A percentile compares a stretch with the other conserved stretches of the same genome.
These are phyloP conservation scores for Neocucurbitaria cava DNA, from an alignment of 2,329 filamentous ascomycete species.

Conservation along the genomic window DNA sequence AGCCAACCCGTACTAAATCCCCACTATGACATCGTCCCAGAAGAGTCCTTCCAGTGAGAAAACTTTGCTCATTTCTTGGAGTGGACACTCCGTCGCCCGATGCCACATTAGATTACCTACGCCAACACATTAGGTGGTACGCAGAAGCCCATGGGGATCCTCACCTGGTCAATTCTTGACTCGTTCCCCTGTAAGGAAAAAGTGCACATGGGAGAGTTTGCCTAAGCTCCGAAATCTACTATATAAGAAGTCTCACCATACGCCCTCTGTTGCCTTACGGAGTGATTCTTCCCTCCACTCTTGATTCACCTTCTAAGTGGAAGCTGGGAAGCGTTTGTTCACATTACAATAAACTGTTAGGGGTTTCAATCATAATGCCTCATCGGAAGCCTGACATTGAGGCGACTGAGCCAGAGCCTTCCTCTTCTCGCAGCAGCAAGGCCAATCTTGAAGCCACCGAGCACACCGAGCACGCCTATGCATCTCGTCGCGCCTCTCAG, in stretches of 20 bases:
- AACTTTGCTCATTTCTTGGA: constrained; percentile 15
- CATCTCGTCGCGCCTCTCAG: constrained; percentile 2
- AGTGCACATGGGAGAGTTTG: constrained; percentile 9
- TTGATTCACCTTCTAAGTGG: constrained; percentile 2
- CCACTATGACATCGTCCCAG: constrained; percentile 41
- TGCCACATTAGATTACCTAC: constrained; percentile 31
- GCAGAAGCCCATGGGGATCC: constrained; percentile 23
- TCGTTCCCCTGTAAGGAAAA: constrained; percentile 15
- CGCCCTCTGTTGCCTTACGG: constrained; percentile 1
- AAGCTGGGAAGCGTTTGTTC: neutral
- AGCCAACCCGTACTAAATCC: constrained; percentile 18
- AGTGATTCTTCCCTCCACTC: constrained; percentile 7
- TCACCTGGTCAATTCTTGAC: constrained; percentile 3
- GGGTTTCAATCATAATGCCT: constrained; percentile 23
- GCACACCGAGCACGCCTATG: constrained; percentile 28
- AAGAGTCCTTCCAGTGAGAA: constrained; percentile 12
- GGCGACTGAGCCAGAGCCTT: constrained; percentile 29
- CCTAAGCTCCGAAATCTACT: constrained; percentile 5
- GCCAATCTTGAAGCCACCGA: constrained; percentile 23
- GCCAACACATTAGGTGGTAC: constrained; percentile 27
- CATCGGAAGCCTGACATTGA: constrained; percentile 35
- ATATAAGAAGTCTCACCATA: constrained; percentile 17
- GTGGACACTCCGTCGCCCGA: constrained; percentile 13
- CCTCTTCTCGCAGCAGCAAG: constrained; percentile 34
- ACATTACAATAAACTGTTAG: neutral